Evolutionary conservation across 108 stramenopile species (phyloP), one percentile per base, ranked within the genome.

Genomic region (Cyclostephanos tholiformis): DNA sequence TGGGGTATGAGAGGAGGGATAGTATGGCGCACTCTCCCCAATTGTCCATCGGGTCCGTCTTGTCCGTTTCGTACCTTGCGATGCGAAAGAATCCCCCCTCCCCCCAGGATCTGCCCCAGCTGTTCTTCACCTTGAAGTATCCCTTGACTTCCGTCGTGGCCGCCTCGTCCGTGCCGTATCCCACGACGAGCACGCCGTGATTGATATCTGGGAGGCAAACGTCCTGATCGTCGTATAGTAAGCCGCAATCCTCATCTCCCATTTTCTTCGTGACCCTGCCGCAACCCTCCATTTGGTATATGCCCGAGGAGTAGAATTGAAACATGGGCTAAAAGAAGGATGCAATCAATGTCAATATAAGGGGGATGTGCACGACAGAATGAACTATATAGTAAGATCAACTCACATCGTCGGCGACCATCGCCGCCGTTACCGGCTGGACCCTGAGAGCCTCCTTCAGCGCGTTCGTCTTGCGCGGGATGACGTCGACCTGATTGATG

Each of bases 111-210:
- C 72, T 82, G 23, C 97, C 97, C 97, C 97, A 97, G 39, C 87
- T 88, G 69, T 97, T 97, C 71, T 94, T 82, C 73, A 93, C 89
- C 84, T 95, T 90, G 82, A 95, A 82, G 73, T 92, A 91, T 7
- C 81, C 75, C 20, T 85, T 75, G 20, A 69, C 67, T 30, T 83
- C 88, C 22, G 83, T 76, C 0, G 76, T 56, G 44, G 80, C 87
- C 26, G 87, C 75, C 46, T 91, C 94, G 66, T 93, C 90, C 38
- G 82, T 93, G 43, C 97, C 98, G 79, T 96, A 98, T 38, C 98
- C 98, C 63, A 96, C 97, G 3, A 93, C 97, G 72, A 98, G 85
- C 17, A 98, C 97, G 46, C 97, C 98, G 73, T 98, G 98, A 83
- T 98, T 96, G 55, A 98, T 87, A 49, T 85, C 72, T 36, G 87